A percentile compares a stretch with the other conserved stretches of the same genome.
Evolutionary conservation across 192 early-diverging fungal genomes (phyloP).

Genomic region (Backusella morwellensis): DNA sequence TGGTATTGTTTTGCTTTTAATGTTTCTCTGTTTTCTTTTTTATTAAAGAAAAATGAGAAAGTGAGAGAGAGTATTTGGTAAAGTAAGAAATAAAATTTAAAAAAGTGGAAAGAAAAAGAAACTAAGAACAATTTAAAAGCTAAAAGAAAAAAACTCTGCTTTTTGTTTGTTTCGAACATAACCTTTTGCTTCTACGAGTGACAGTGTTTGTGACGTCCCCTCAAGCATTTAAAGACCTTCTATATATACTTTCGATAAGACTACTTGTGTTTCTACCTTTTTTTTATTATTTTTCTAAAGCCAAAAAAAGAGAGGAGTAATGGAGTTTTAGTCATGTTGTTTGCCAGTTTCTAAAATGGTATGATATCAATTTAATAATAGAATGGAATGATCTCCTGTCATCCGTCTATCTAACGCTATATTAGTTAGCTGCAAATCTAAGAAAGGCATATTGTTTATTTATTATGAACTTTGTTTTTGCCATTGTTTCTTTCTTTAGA

Average conservation of each 20-base stretch:
- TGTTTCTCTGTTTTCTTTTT: not conserved
- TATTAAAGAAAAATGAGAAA: not conserved
- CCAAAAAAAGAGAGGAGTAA: not conserved
- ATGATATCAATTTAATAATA: not conserved
- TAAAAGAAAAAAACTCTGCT: not conserved
- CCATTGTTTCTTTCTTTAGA: constrained; percentile 1
- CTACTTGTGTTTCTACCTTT: not conserved
- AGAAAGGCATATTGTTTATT: not conserved
- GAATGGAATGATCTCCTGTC: constrained; percentile 1
- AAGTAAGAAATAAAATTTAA: not conserved
- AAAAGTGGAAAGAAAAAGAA: not conserved
- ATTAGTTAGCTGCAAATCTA: not conserved
- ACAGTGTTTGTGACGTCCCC: constrained; percentile 5
- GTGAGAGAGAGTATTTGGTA: not conserved
- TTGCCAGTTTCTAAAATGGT: not conserved
- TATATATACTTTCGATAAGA: not conserved
- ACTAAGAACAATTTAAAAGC: not conserved
- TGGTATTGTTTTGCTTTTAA: not conserved
- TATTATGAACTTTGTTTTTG: not conserved
- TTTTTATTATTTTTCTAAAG: not conserved
- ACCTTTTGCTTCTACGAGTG: not conserved
- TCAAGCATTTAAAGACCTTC: not conserved
- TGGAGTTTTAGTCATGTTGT: not conserved
- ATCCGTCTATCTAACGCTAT: not conserved
- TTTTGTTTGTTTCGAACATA: constrained; percentile 3